phyloP scores from a whole-genome alignment of 169 alveolate species.

The Eimeria mitis region DNA sequence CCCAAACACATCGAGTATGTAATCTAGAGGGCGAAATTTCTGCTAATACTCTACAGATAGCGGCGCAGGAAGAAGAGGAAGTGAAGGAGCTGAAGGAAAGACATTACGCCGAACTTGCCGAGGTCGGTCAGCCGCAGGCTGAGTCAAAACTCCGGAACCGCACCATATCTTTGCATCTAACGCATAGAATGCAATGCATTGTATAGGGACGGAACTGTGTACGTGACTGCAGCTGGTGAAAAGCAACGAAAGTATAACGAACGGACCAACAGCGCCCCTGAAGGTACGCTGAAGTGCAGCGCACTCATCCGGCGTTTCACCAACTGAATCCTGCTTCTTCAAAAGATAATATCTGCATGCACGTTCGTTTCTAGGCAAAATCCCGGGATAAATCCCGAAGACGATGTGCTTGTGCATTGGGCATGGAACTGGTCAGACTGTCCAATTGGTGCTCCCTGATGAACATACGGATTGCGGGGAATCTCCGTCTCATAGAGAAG shows the following conservation, averaged over 20 bases:
- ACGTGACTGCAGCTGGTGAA: conserved; percentile 1
- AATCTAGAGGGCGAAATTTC: too few relatives aligned
- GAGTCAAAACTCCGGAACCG: background rate
- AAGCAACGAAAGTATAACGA: background rate
- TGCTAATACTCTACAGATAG: background rate
- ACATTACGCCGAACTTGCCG: conserved; percentile 48
- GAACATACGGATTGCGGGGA: background rate
- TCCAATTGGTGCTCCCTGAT: conserved; percentile 3
- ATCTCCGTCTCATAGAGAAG: background rate
- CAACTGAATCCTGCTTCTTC: background rate
- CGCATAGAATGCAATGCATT: background rate
- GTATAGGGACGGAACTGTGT: background rate
- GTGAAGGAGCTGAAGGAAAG: conserved; percentile 46
- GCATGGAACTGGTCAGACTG: background rate
- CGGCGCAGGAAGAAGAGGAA: conserved; percentile 30
- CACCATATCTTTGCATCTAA: background rate
- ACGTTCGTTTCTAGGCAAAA: background rate
- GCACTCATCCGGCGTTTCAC: background rate
- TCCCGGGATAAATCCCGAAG: background rate
- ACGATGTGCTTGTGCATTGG: background rate
- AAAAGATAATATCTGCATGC: background rate
- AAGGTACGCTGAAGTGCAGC: conserved; percentile 9
- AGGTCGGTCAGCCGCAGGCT: conserved; percentile 6
- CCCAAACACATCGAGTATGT: background rate
- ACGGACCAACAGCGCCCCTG: background rate